Evolutionary conservation across 352 stramenopile species (phyloP), one percentile per base, ranked within the genome.

Genomic region (Pythium dissimile): DNA sequence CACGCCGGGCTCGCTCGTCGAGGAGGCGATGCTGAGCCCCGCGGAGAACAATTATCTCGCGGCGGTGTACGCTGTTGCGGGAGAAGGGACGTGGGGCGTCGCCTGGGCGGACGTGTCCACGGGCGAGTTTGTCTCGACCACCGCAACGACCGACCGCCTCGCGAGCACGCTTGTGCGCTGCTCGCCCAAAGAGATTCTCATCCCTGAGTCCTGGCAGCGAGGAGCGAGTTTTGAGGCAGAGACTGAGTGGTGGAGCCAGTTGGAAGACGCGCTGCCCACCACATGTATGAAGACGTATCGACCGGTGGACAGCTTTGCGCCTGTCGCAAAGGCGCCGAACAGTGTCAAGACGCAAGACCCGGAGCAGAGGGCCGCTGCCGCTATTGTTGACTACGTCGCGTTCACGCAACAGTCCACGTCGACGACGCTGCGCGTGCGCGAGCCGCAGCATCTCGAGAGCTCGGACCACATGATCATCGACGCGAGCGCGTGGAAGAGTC

Each of bases 391-490:
- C 51, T 92, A 89, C 34, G 67, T 89, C 4, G 43, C 69, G 10
- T 92, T 89, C 54, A 88, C 82, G 1, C 75, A 88, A 44, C 68
- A 75, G 38, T 68, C 58, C 12, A 53, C 16, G 18, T 45, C 42
- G 15, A 51, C 42, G 18, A 66, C 34, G 18, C 52, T 70, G 10
- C 58, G 80, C 16, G 66, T 86, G 16, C 57, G 66, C 2, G 50
- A 58, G 21, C 77, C 78, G 12, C 54, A 84, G 45, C 76, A 89
- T 50, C 66, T 91, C 21, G 75, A 88, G 50, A 82, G 67, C 21
- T 80, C 72, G 1, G 74, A 88, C 43, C 77, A 88, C 54, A 92
- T 92, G 81, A 83, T 92, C 55, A 89, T 92, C 38, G 81, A 92
- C 37, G 54, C 73, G 0, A 92, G 81, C 23, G 81, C 81, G 6